phyloP scores from a whole-genome alignment of 129 eudicot species.

The Scalesia atractyloides region DNA sequence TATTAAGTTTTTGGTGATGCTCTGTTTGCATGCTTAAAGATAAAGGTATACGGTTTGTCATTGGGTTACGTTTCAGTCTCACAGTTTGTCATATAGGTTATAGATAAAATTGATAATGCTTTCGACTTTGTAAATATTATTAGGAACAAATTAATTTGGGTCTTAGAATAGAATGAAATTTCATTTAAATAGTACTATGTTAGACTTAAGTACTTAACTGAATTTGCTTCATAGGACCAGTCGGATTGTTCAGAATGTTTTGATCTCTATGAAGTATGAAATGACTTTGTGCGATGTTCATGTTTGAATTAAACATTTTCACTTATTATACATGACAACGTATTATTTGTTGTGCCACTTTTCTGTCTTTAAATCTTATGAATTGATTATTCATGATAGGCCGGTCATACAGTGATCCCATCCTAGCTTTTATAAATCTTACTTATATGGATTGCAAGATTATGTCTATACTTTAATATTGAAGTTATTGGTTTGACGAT shows the following conservation, averaged over 20 bases:
- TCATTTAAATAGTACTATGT: not conserved
- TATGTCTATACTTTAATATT: not conserved
- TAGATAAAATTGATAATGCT: no score
- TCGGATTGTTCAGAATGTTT: no score
- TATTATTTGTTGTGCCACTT: not conserved
- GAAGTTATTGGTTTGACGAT: no score
- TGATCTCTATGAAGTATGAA: not conserved
- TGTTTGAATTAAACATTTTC: not conserved
- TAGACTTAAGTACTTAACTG: not conserved
- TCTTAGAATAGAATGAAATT: not conserved
- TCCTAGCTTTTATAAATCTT: no score
- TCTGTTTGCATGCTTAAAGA: no score
- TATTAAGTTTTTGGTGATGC: no score
- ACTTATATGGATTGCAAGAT: not conserved
- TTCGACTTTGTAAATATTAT: not conserved
- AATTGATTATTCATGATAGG: not conserved
- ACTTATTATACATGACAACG: not conserved
- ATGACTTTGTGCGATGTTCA: not conserved
- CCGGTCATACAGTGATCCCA: not conserved
- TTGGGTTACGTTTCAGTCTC: no score
- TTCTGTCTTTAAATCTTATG: not conserved
- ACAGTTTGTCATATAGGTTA: no score
- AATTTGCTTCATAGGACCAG: no score
- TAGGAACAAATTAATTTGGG: not conserved
- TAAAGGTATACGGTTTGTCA: no score